Conservation (phyloP, 805 yeast genomes). For the Yarrowia sp. region DNA sequence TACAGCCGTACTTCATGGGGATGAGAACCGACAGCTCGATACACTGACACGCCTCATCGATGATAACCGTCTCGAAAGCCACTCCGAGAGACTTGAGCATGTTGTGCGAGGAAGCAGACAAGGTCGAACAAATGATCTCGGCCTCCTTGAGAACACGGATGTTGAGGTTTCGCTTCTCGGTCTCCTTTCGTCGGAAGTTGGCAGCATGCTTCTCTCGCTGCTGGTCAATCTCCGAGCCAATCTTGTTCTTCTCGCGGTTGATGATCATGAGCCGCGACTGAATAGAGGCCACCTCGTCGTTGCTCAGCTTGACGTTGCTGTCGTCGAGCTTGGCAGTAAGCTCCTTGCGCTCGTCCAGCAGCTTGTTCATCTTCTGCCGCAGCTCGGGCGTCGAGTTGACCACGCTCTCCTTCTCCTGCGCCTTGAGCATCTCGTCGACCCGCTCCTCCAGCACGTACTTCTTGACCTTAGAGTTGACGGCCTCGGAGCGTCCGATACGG, state of each 20-base stretch:
- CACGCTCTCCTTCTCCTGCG: conserved; percentile 35
- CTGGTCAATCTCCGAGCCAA: conserved; percentile 72
- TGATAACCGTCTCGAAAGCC: conserved; percentile 82
- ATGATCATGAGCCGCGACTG: conserved; percentile 51
- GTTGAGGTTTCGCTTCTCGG: conserved; percentile 72
- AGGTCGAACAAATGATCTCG: conserved; percentile 84
- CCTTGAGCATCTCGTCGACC: conserved; percentile 60
- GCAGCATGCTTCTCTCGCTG: conserved; percentile 72
- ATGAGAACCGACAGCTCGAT: conserved; percentile 88
- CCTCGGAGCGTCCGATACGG: conserved; percentile 87
- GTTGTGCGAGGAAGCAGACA: conserved; percentile 93
- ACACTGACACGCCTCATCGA: conserved; percentile 98
- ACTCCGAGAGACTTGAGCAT: conserved; percentile 70
- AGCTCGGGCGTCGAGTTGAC: conserved; percentile 42
- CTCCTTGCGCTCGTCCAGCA: conserved; percentile 49
- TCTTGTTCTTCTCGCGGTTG: conserved; percentile 59
- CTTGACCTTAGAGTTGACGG: conserved; percentile 74
- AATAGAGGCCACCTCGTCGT: conserved; percentile 27
- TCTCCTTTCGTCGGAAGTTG: conserved; percentile 70
- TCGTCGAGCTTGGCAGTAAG: conserved; percentile 32
- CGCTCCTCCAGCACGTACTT: conserved; percentile 83
- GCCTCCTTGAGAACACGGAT: conserved; percentile 68
- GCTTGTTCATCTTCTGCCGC: conserved; percentile 35
- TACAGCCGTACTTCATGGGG: conserved; percentile 89
- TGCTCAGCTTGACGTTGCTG: not conserved